Percentiles rank a stretch among this genome's conserved stretches.
Conservation (phyloP, 2,329 filamentous ascomycete species). For the Pseudocercospora fuligena region DNA sequence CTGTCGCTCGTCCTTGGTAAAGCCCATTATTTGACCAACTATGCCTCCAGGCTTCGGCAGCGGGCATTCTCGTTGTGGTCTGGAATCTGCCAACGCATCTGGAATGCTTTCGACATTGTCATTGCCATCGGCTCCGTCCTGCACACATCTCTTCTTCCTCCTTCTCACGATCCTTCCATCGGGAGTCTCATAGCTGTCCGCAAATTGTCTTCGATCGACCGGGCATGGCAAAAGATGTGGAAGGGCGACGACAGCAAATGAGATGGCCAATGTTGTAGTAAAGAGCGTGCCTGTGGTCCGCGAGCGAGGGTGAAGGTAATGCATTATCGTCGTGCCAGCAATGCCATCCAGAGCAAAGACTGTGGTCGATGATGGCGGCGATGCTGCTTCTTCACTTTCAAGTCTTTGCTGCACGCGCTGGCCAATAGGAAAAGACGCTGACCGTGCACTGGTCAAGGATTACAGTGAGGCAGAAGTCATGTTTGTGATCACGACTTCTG, state of each 20-base stretch:
- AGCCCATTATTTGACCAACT: slow-evolving; percentile 75
- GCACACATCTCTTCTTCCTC: slow-evolving; percentile 39
- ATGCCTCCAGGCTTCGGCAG: slow-evolving; percentile 87
- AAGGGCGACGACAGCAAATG: slow-evolving; percentile 88
- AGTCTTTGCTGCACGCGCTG: neutral
- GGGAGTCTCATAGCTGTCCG: slow-evolving; percentile 61
- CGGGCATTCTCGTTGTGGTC: slow-evolving; percentile 74
- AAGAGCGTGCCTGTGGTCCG: slow-evolving; percentile 93
- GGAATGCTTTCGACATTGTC: slow-evolving; percentile 7
- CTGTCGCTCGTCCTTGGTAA: slow-evolving; percentile 51
- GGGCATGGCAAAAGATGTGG: slow-evolving; percentile 93
- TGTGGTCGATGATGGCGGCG: neutral
- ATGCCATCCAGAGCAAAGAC: neutral
- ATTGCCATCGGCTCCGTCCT: slow-evolving; percentile 25
- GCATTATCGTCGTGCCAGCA: slow-evolving; percentile 27
- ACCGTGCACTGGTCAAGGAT: neutral
- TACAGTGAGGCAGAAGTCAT: neutral
- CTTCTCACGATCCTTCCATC: slow-evolving; percentile 48
- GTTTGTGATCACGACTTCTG: neutral
- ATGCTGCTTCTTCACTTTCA: neutral
- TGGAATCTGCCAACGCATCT: slow-evolving; percentile 21
- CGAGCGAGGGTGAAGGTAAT: slow-evolving; percentile 85
- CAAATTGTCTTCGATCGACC: slow-evolving; percentile 72
- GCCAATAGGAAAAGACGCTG: neutral
- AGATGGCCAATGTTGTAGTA: slow-evolving; percentile 85